A percentile compares a stretch with the other conserved stretches of the same genome.
phyloP scores from a whole-genome alignment of 73 alveolate genomes.

The Paramecium tetraurelia region DNA sequence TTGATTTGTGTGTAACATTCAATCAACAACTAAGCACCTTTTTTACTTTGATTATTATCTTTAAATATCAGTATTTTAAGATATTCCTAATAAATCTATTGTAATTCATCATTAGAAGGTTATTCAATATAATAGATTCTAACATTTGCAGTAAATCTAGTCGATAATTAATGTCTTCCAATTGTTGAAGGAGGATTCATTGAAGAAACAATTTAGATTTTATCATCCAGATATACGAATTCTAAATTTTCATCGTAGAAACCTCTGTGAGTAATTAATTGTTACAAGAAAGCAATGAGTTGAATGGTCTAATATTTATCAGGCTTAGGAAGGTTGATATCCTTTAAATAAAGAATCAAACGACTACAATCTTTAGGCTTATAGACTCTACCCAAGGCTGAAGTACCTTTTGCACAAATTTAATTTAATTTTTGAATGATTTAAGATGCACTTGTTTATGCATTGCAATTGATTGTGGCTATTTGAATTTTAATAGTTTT shows the following conservation, averaged over 20 bases:
- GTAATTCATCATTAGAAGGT: slow-evolving; percentile 96
- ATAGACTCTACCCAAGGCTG: slow-evolving; percentile 89
- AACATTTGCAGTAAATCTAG: slow-evolving; percentile 99
- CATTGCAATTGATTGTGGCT: slow-evolving; percentile 81
- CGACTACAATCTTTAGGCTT: slow-evolving; percentile 97
- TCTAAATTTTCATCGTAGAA: slow-evolving; percentile 99
- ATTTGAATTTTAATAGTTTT: slow-evolving; percentile 78
- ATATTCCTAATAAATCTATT: slow-evolving; percentile 84
- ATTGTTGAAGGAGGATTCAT: slow-evolving; percentile 99
- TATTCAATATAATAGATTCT: slow-evolving; percentile 95
- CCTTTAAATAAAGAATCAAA: slow-evolving; percentile 97
- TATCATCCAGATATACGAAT: slow-evolving; percentile 95
- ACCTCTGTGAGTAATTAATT: slow-evolving; percentile 98
- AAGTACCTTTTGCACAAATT: slow-evolving; percentile 93
- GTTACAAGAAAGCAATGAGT: slow-evolving; percentile 96
- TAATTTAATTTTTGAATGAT: slow-evolving; percentile 98
- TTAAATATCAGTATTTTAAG: slow-evolving; percentile 65
- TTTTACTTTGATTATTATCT: slow-evolving; percentile 30
- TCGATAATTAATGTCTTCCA: slow-evolving; percentile 97
- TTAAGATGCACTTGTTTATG: slow-evolving; percentile 72
- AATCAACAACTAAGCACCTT: slow-evolving; percentile 72
- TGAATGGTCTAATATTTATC: slow-evolving; percentile 98
- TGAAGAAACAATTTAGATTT: slow-evolving; percentile 97
- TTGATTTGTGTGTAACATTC: slow-evolving; percentile 86
- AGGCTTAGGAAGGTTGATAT: slow-evolving; percentile 99